These are phyloP conservation scores for Stagonosporopsis cucurbitacearum DNA, from an alignment of 2,329 filamentous ascomycete genomes.

Conservation along the genomic window DNA sequence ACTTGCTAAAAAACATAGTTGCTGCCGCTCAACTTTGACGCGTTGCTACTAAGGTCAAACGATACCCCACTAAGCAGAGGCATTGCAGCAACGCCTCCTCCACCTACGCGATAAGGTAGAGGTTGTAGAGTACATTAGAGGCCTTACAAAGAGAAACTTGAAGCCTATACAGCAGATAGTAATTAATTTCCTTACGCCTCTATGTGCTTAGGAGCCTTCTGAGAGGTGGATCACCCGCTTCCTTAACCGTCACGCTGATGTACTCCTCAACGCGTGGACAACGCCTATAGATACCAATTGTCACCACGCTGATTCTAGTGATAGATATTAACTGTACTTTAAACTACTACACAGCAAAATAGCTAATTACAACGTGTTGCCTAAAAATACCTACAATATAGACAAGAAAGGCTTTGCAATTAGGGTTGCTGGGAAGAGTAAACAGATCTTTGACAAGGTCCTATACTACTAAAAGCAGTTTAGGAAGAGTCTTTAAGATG, in stretches of 20 bases:
- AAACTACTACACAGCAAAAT: no score
- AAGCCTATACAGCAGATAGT: background rate
- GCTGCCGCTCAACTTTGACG: no score
- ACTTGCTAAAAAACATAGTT: no score
- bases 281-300: conserved; percentile 6
- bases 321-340: no score
- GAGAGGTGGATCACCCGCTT: conserved; percentile 19
- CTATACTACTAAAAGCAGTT: conserved; percentile 50
- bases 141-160: no score
- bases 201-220: background rate
- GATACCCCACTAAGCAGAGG: background rate
- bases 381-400: no score
- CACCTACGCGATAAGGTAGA: background rate
- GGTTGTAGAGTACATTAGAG: no score
- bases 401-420: no score
- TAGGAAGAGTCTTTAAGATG: conserved; percentile 39
- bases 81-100: background rate
- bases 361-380: no score
- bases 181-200: background rate
- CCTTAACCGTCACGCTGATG: conserved; percentile 8
- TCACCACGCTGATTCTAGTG: background rate
- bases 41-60: no score
- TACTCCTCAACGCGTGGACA: conserved; percentile 11
- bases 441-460: background rate
- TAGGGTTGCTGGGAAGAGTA: background rate